phyloP scores from a whole-genome alignment of 225 moss, liverwort and hornwort genomes.

The Ulota crispa region DNA sequence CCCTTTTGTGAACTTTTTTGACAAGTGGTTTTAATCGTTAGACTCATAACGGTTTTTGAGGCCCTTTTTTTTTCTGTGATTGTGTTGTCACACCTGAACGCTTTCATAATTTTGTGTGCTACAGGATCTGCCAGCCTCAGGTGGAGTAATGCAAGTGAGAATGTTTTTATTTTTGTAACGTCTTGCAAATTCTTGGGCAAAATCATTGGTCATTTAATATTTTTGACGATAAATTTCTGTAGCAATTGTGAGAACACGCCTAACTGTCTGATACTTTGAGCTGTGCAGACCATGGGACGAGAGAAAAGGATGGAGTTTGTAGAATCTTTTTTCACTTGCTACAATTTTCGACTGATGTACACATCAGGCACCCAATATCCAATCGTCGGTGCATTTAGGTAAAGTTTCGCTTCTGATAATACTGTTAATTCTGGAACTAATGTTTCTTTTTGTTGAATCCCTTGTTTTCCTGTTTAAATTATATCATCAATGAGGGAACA shows the following conservation, averaged over 20 bases:
- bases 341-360: conserved; percentile 92
- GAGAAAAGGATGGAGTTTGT: conserved; percentile 85
- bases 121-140: conserved; percentile 79
- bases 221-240: neutral
- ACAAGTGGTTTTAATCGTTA: neutral
- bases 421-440: neutral
- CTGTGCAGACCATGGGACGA: conserved; percentile 73
- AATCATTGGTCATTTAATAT: neutral
- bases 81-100: neutral
- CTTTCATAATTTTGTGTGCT: conserved; percentile 2
- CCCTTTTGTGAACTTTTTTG: neutral
- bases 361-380: conserved; percentile 83
- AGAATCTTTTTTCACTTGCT: conserved; percentile 86
- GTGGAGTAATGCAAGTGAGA: conserved; percentile 82
- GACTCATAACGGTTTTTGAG: neutral
- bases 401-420: neutral
- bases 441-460: neutral
- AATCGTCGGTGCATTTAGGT: conserved; percentile 89
- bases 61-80: neutral
- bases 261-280: neutral
- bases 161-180: neutral
- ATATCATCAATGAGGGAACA: too few relatives aligned
- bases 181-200: neutral
- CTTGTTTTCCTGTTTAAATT: neutral
- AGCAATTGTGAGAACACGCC: neutral